These are phyloP conservation scores for Fusarium begoniae DNA, from an alignment of 2,329 filamentous ascomycete genomes.

Conservation along the genomic window DNA sequence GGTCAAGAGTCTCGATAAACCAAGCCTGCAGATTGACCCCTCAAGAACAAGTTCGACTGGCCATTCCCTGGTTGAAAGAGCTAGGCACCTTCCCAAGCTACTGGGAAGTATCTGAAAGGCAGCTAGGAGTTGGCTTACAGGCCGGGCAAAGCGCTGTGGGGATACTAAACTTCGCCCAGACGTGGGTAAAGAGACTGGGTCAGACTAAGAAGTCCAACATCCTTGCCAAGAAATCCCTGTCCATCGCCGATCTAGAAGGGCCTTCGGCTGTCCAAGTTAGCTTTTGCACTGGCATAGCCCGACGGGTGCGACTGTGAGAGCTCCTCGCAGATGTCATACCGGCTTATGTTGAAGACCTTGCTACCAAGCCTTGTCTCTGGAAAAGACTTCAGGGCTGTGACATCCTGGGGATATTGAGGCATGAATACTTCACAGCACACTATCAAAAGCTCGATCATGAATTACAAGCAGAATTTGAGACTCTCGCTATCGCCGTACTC, in stretches of 20 bases:
- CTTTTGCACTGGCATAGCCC: neutral
- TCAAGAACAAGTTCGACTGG: fast-evolving
- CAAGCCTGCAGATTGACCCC: fast-evolving
- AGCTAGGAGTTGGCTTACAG: fast-evolving
- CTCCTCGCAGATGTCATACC: fast-evolving
- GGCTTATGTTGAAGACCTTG: fast-evolving
- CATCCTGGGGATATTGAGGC: fast-evolving
- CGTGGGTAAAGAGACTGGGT: fast-evolving
- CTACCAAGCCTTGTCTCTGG: fast-evolving
- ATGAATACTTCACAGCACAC: fast-evolving
- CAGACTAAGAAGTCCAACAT: neutral
- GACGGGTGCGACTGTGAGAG: fast-evolving
- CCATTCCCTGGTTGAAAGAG: fast-evolving
- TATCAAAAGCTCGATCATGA: fast-evolving
- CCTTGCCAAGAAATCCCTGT: fast-evolving
- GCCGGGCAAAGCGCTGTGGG: fast-evolving
- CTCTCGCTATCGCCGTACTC: fast-evolving
- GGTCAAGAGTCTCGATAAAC: neutral
- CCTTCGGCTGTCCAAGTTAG: neutral
- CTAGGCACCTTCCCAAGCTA: neutral
- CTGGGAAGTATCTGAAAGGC: neutral
- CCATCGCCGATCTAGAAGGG: fast-evolving
- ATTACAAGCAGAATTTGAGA: fast-evolving
- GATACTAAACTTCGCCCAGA: fast-evolving
- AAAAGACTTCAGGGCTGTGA: fast-evolving